Evolutionary conservation across 2,329 filamentous ascomycete genomes (phyloP), one percentile per base, ranked within the genome.

Genomic region (Fusarium transvaalense): DNA sequence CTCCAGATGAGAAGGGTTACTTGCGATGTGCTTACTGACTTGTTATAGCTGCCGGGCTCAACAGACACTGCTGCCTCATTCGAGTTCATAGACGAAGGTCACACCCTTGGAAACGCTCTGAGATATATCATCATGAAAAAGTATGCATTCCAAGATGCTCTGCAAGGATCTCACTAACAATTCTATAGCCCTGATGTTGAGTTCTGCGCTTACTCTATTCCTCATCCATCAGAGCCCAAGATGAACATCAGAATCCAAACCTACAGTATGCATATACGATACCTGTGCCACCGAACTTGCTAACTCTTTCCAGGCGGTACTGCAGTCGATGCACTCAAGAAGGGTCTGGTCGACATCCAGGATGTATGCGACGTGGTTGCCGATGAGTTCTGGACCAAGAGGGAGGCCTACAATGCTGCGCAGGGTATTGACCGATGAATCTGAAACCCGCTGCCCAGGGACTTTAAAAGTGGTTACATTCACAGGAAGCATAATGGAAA

Each of bases 71-170:
- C 94, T 6, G 96, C 96, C 31, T 97, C 94, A 17, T 99, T 98
- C 78, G 93, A 98, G 78, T 97, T 99, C 75, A 89, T 92, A 63
- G 90, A 93, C 45, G 96, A 99, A 82, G 94, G 97, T 42, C 96
- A 99, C 80, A 99, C 96, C 1, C 84, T 99, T 53, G 96, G 96
- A 29, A 99, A 99, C 80, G 93, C 94, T 12, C 82, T 99, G 73
- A 88, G 96, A 76, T 98, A 94, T 78, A 91, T 97, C 68, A 97
- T 99, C 75, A 97, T 97, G 92, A 98, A 98, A 82, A 99, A 99
- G 95, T 97, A 83, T 70, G 88, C 77, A 46, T 31, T 13, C n/a
- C 4, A 13, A 13, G 19, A 31, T 6, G 6, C 17, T n/a, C 12
- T 10, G 3, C n/a, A 10, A 5, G 19, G 19, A 19, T 21, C 13